phyloP scores from a whole-genome alignment of 2,329 filamentous ascomycete genomes.

The Apiospora marii region DNA sequence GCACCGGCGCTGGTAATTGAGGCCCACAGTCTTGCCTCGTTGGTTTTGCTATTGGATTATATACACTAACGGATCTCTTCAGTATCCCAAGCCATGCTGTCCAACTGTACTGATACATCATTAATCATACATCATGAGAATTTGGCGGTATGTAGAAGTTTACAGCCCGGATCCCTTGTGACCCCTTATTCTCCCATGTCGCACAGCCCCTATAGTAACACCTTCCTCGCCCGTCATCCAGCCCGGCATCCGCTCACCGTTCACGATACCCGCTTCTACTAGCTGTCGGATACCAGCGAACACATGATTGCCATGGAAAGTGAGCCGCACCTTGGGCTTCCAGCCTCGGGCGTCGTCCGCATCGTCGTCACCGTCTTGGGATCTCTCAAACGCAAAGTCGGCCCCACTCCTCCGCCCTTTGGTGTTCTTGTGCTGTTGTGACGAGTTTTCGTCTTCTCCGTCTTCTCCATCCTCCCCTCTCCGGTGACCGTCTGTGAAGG shows the following conservation, averaged over 20 bases:
- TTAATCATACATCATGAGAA: conserved; percentile 20
- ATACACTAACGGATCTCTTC: background rate
- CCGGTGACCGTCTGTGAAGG: conserved; percentile 50
- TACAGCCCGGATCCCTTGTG: conserved; percentile 64
- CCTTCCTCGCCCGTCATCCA: conserved; percentile 93
- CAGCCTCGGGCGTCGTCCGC: conserved; percentile 48
- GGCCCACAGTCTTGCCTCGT: background rate
- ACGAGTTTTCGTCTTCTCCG: conserved; percentile 25
- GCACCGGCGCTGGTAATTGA: background rate
- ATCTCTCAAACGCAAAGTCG: conserved; percentile 34
- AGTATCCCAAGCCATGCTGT: background rate
- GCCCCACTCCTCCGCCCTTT: conserved; percentile 37
- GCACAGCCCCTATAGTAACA: conserved; percentile 76
- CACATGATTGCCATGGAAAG: conserved; percentile 78
- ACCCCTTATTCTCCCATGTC: conserved; percentile 69
- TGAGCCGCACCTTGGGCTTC: conserved; percentile 69
- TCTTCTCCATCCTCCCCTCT: conserved; percentile 22
- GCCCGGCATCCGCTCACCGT: conserved; percentile 81
- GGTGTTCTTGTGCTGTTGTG: conserved; percentile 29
- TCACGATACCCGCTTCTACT: conserved; percentile 77
- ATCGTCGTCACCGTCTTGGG: conserved; percentile 34
- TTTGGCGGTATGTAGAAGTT: conserved; percentile 13
- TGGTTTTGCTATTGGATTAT: background rate
- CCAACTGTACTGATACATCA: background rate
- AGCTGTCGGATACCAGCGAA: conserved; percentile 82